Conservation (phyloP, 2,329 filamentous ascomycete species). For the Paecilomyces dactylethromorphus region DNA sequence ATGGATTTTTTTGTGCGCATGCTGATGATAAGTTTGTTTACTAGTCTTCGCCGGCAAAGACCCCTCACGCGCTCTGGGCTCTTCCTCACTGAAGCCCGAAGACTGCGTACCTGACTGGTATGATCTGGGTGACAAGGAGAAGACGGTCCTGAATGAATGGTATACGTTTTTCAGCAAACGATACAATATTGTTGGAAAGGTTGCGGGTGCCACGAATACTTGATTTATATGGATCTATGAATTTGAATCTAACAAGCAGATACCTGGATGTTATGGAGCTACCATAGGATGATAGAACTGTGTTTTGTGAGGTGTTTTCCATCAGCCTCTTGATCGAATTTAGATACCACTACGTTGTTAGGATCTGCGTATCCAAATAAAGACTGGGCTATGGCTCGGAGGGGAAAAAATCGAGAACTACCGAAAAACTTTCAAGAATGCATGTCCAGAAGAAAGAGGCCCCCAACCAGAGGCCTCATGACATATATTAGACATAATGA, state of each 20-base stretch:
- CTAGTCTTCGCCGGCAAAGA: constrained; percentile 96
- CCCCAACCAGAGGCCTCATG: background rate
- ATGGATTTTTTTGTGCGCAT: background rate
- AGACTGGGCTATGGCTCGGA: too few species aligned
- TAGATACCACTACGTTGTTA: too few species aligned
- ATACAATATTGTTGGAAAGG: constrained; percentile 67
- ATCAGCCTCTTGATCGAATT: too few species aligned
- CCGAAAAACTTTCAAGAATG: background rate
- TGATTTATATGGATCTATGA: constrained; percentile 9
- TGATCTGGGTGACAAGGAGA: constrained; percentile 76
- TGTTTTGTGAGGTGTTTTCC: too few species aligned
- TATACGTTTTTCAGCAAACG: constrained; percentile 93
- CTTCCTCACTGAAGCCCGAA: constrained; percentile 77
- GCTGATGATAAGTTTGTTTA: background rate
- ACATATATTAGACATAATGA: background rate
- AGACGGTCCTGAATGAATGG: constrained; percentile 84
- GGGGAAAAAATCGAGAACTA: background rate
- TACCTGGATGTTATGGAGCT: background rate
- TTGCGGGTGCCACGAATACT: constrained; percentile 32
- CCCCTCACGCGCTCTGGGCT: constrained; percentile 82
- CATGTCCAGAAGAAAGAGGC: background rate
- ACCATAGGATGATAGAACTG: background rate
- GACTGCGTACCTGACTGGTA: constrained; percentile 79
- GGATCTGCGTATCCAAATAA: too few species aligned
- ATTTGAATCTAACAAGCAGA: background rate